phyloP scores from a whole-genome alignment of 202 grass and related monocot genomes.

The Alloteropsis angusta region DNA sequence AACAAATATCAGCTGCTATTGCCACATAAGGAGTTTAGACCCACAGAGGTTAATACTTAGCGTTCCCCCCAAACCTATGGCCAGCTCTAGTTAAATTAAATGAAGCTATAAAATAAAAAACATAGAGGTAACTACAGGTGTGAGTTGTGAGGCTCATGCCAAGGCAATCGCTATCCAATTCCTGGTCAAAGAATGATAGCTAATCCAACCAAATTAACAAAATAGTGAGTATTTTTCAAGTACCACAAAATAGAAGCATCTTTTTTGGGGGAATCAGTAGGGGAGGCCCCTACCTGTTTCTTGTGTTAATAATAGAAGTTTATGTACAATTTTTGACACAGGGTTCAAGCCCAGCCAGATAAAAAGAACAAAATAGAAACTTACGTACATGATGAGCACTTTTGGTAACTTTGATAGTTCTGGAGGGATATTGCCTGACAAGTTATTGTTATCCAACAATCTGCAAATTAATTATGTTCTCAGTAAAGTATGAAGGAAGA shows the following conservation, averaged over 20 bases:
- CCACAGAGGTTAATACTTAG: background rate
- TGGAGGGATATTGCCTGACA: constrained; percentile 66
- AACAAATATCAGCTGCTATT: background rate
- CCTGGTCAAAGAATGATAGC: background rate
- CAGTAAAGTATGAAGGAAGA: constrained; percentile 15
- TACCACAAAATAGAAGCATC: background rate
- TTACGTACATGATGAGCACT: constrained; percentile 40
- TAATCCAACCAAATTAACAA: background rate
- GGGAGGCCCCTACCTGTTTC: too few species aligned
- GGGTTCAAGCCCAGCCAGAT: too few species aligned
- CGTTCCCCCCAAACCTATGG: background rate
- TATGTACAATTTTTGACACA: too few species aligned
- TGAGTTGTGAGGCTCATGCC: background rate
- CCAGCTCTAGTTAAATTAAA: background rate
- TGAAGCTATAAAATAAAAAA: constrained; percentile 10
- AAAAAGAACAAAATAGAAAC: background rate
- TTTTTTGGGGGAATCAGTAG: too few species aligned
- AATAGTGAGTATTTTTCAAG: background rate
- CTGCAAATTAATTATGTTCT: constrained; percentile 36
- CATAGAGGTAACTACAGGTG: background rate
- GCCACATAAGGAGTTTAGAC: background rate
- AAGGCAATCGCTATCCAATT: background rate
- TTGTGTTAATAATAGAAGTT: too few species aligned
- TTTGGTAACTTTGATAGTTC: constrained; percentile 44
- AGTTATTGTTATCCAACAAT: constrained; percentile 95